Evolutionary conservation across 768 basidiomycete genomes (phyloP).

Genomic region (Leccinum subgranulosum): DNA sequence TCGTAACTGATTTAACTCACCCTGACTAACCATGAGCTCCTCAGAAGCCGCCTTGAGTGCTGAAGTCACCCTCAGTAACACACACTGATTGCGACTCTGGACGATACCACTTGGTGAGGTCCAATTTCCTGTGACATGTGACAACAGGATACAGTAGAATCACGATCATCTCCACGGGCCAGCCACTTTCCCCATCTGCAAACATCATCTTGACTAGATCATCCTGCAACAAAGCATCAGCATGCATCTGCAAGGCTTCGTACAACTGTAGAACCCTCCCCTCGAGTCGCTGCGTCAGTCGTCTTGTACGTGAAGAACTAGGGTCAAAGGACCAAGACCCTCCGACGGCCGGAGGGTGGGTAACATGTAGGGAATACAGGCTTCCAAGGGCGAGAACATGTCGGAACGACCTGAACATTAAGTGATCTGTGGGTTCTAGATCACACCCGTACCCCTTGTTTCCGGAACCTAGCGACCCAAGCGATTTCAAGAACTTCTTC

Average conservation of each 20-base stretch:
- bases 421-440: not conserved
- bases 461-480: slow-evolving; percentile 29
- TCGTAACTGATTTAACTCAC: slow-evolving; percentile 28
- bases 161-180: slow-evolving; percentile 34
- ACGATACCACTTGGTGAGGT: slow-evolving; percentile 44
- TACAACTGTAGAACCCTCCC: slow-evolving; percentile 64
- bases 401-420: slow-evolving; percentile 37
- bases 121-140: slow-evolving; percentile 35
- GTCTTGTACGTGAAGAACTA: slow-evolving; percentile 58
- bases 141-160: not conserved
- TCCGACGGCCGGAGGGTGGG: slow-evolving; percentile 40
- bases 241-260: slow-evolving; percentile 47
- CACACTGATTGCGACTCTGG: slow-evolving; percentile 50
- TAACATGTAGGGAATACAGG: slow-evolving; percentile 54
- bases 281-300: slow-evolving; percentile 55
- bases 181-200: slow-evolving; percentile 38
- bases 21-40: slow-evolving; percentile 27
- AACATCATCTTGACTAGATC: slow-evolving; percentile 53
- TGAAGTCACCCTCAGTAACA: slow-evolving; percentile 33
- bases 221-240: slow-evolving; percentile 53
- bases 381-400: slow-evolving; percentile 43
- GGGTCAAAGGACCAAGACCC: slow-evolving; percentile 36
- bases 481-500: slow-evolving; percentile 40
- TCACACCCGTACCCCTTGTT: slow-evolving; percentile 16
- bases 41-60: slow-evolving; percentile 39